phyloP scores from a whole-genome alignment of 306 rosid species.

The Rosa lucieae region DNA sequence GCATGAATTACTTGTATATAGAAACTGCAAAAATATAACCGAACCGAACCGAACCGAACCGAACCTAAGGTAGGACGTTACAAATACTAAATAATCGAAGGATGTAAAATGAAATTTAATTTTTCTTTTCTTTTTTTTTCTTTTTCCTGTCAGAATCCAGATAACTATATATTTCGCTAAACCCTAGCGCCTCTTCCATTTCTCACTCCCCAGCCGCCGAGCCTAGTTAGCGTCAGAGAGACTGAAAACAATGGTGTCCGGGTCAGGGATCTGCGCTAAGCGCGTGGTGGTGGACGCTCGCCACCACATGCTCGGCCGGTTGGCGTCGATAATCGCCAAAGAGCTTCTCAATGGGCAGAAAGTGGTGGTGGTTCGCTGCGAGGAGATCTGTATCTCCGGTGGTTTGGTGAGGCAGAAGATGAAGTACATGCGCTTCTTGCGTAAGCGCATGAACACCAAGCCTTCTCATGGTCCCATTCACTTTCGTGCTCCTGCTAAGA shows the following conservation, averaged over 20 bases:
- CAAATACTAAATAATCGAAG: too few species aligned
- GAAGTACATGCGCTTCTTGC: constrained; percentile 74
- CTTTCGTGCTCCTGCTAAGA: constrained; percentile 70
- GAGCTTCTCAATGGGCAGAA: constrained; percentile 74
- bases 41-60: too few species aligned
- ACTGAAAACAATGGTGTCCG: constrained; percentile 53
- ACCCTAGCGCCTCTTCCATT: constrained; percentile 14
- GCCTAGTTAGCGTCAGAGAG: background rate
- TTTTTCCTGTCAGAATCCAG: too few species aligned
- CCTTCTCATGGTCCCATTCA: constrained; percentile 83
- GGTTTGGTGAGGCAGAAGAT: constrained; percentile 71
- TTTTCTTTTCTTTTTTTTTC: too few species aligned
- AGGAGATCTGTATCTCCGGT: constrained; percentile 73
- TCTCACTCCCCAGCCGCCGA: constrained; percentile 4
- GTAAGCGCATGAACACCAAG: constrained; percentile 80
- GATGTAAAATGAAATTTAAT: too few species aligned
- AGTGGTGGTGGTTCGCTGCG: constrained; percentile 60
- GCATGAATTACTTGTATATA: too few species aligned
- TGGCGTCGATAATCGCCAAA: constrained; percentile 61
- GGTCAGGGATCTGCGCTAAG: constrained; percentile 68
- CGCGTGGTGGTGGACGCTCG: constrained; percentile 76
- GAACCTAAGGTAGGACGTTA: too few species aligned
- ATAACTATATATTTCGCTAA: background rate
- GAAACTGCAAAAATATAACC: too few species aligned
- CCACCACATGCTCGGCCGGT: constrained; percentile 74